Evolutionary conservation across 371 early-diverging fungal genomes (phyloP).

Genomic region (Mucor velutinosus): DNA sequence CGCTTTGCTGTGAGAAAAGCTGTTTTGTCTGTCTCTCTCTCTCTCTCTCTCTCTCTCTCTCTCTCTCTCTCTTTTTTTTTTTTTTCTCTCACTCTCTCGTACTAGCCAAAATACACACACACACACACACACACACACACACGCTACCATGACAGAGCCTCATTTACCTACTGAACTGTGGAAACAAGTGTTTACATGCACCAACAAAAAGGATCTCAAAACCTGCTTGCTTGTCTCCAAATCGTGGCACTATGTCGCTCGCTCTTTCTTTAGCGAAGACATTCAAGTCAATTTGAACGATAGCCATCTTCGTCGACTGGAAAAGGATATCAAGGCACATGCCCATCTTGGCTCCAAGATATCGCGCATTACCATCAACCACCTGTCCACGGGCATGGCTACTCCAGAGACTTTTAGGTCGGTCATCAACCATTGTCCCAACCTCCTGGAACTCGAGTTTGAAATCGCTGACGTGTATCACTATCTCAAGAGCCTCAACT

Average conservation of each 20-base stretch:
- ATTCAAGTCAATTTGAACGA: background rate
- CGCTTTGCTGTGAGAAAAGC: background rate
- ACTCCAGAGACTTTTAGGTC: background rate
- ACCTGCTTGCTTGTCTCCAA: conserved; percentile 6
- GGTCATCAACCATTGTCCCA: background rate
- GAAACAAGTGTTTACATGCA: background rate
- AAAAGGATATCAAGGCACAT: background rate
- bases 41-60: background rate
- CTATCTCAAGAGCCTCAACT: conserved; percentile 5
- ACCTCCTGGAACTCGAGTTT: conserved; percentile 4
- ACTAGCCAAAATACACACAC: too few relatives aligned
- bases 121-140: background rate
- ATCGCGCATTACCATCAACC: background rate
- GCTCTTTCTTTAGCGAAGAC: background rate
- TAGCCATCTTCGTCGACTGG: background rate
- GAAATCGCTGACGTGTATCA: background rate
- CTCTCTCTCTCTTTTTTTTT: too few relatives aligned
- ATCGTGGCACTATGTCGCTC: background rate
- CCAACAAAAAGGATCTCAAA: background rate
- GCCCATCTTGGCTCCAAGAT: background rate
- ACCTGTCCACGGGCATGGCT: background rate
- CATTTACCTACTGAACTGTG: background rate
- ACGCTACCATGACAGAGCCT: background rate
- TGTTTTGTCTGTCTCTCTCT: background rate
- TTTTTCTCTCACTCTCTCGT: background rate